Evolutionary conservation across 768 basidiomycete genomes (phyloP), one percentile per base, ranked within the genome.

Genomic region (Phaffia tasmanica): DNA sequence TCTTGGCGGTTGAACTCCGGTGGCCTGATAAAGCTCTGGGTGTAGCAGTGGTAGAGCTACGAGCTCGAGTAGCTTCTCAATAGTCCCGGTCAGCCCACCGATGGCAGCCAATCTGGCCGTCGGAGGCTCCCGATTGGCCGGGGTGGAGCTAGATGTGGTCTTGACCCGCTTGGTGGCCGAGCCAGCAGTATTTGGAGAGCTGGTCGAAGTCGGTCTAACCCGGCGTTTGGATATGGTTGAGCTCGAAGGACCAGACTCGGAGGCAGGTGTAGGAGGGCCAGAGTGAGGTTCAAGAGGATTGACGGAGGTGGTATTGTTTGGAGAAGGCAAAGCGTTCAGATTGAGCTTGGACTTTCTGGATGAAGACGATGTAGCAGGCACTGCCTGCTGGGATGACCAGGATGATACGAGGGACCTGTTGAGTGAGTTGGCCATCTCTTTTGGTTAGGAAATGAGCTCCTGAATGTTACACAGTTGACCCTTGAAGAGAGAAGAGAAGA

Each of bases 61-160:
- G n/a, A 94, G 84, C 73, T 97, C 93, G 48, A 95, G 82, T 80
- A 98, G 83, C 75, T 92, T 92, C 74, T 94, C 91, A 19, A 97
- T 81, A 70, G 87, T 92, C 18, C 80, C 72, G 65, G 88, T 86
- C 5, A 97, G 82, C 11, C 94, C 95, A 18, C 93, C 95, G 0
- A 98, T 81, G 71, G 91, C 86, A 1, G 89, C 83, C 4, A 98
- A 78, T 11, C 89, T 82, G 0, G 86, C 83, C 1, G 82, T 75
- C 0, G 93, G 91, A 0, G 91, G 87, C 1, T 57, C 57, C 2
- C 67, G 56, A n/a, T 56, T 57, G 8, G 42, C 18, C 46, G 46
- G 47, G 29, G 50, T n/a, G 21, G 61, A 49, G 29, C 35, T 42
- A 42, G 35, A 42, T 11, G 53, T 42, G 35, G 35, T 42, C 35